Base-by-base conservation (phyloP, 768 basidiomycete species). In the Lanmaoa rubissima region DNA sequence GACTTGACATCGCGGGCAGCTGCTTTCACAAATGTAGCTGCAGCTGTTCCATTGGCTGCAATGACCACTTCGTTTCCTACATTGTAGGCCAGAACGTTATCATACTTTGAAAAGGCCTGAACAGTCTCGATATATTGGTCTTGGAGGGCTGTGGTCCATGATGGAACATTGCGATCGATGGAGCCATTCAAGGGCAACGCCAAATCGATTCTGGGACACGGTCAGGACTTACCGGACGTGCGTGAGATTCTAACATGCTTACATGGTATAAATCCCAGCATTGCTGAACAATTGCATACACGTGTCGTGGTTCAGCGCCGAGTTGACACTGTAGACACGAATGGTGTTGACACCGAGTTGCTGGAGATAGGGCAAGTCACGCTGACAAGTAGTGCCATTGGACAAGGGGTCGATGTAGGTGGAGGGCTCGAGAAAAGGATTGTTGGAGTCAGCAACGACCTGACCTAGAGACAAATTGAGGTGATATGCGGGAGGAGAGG, bases 251-350 rank as follows among this genome's bases (percentile, higher is more conserved):
- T 34, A 9, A 32, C 48, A 51, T 1, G 76, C 88, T 67, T 60
- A 95, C 94, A 96, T 87, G 51, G 88, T 82, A 73, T 97, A 96
- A 53, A 97, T 97, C 28, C 88, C 88, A 38, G 92, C 92, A 21
- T 73, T 71, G 63, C 85, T 87, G 57, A 97, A 79, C 14, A 83
- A 72, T 38, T 72, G 71, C 94, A 98, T 96, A 73, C 94, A 98
- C 1, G 74, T 74, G 69, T 94, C 92, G 60, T 98, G 94, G 73
- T 96, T 88, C 54, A 87, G 73, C 35, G 86, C 79, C 0, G 91
- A 82, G 67, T 94, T 82, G 59, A 95, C 93, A 55, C 87, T 90
- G 78, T 97, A 97, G 2, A 87, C 87, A 53, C 93, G 87, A 48
- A 97, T 78, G 40, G 87, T 76, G 67, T 95, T 97, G 66, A 95